Evolutionary conservation across 2,329 filamentous ascomycete genomes (phyloP).

Genomic region (Pezicula radicicola): DNA sequence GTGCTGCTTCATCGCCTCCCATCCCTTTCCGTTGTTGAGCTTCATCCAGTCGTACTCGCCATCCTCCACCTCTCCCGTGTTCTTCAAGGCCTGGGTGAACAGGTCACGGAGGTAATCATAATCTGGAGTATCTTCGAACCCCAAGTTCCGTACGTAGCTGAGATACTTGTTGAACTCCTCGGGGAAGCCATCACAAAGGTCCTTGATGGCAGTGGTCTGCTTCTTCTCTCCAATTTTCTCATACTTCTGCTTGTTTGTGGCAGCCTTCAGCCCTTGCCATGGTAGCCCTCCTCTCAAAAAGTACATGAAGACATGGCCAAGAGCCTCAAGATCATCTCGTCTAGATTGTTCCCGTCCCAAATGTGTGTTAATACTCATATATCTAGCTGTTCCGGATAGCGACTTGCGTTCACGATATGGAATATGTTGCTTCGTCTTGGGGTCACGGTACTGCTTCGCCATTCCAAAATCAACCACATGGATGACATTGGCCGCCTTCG

Average conservation of each 20-base stretch:
- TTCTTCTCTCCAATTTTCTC: constrained; percentile 99
- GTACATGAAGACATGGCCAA: constrained; percentile 74
- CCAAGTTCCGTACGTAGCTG: constrained; percentile 94
- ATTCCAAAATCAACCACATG: constrained; percentile 99
- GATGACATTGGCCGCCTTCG: constrained; percentile 95
- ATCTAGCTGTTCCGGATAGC: constrained; percentile 90
- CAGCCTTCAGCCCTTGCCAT: constrained; percentile 72
- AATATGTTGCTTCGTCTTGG: constrained; percentile 98
- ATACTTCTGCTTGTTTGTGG: constrained; percentile 92
- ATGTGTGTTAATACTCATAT: constrained; percentile 99
- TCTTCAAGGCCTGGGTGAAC: constrained; percentile 94
- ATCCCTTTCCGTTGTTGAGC: constrained; percentile 85
- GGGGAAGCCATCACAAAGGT: constrained; percentile 93
- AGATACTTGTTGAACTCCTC: constrained; percentile 98
- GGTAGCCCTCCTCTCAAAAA: constrained; percentile 69
- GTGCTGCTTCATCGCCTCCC: constrained; percentile 75
- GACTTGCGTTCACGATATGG: constrained; percentile 97
- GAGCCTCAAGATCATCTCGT: constrained; percentile 90
- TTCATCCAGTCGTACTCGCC: constrained; percentile 99
- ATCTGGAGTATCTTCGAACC: constrained; percentile 97
- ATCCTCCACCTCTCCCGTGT: constrained; percentile 90
- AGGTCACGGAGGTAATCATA: constrained; percentile 97
- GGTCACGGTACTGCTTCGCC: constrained; percentile 98
- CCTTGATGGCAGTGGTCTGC: constrained; percentile 95
- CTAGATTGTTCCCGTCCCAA: constrained; percentile 93